Base-by-base conservation (phyloP, 805 yeast genomes). In the Cyberlindnera nakhonratchasimensis region DNA sequence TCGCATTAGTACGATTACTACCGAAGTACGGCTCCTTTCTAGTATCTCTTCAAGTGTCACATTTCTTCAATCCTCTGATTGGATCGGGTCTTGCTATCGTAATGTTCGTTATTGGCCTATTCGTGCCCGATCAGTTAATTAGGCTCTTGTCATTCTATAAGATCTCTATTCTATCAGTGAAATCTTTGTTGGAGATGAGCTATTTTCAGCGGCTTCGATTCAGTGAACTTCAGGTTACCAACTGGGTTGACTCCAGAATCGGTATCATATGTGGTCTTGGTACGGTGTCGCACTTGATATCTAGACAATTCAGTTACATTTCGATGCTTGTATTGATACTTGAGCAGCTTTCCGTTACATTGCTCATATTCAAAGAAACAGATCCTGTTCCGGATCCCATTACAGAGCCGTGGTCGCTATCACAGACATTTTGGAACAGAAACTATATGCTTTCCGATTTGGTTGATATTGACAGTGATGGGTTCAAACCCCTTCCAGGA, bases 221-320 rank as follows among this genome's bases (percentile, higher is more conserved):
- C 3, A 40, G 44, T 7, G 42, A 44, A 10, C 3, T 10, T 4
- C 53, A 54, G 28, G 39, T 44, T 9, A 34, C 40, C 8, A 29
- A 36, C 6, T 54, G 57, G 58, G 40, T 52, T 12, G 54, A 50
- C 6, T 47, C 58, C 13, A 40, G 58, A 25, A 20, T 37, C 8
- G 58, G 57, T 1, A 9, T 52, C 2, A 28, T 39, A 2, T 29
- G 41, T 26, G 58, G 58, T 2, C 49, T 52, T 26, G 52, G 55
- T 5, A 14, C 48, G 36, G 8, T 1, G 40, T 7, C 31, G 45
- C 1, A 14, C 23, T 8, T 16, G 20, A 23, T 33, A 13, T 22
- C 25, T 13, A 26, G 26, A 9, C 13, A 40, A 13, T 37, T 53
- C 12, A 34, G 26, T 5, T 47, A 50, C 22, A 35, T 50, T 3